phyloP scores from a whole-genome alignment of 495 filamentous ascomycete genomes.

The Pyronema domesticum region DNA sequence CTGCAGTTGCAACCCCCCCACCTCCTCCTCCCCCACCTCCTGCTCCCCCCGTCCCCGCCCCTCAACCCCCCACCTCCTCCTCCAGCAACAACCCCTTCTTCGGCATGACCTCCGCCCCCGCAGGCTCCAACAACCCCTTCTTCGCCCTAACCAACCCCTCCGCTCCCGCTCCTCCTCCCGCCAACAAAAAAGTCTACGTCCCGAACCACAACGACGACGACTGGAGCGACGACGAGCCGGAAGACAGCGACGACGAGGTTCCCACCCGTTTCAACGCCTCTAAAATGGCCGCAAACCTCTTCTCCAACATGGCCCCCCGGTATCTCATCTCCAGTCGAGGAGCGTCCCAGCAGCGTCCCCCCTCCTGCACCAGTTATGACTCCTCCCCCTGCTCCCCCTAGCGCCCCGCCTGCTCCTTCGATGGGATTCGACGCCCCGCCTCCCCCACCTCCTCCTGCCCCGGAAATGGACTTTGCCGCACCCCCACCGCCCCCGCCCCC shows the following conservation, averaged over 20 bases:
- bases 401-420: conserved; percentile 70
- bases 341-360: too few species aligned
- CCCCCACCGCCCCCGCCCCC: conserved; percentile 42
- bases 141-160: conserved; percentile 53
- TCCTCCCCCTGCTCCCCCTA: conserved; percentile 34
- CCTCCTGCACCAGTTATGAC: too few species aligned
- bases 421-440: conserved; percentile 44
- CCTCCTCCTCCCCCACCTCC: conserved; percentile 28
- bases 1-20: conserved; percentile 27
- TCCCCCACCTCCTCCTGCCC: conserved; percentile 9
- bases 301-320: conserved; percentile 81
- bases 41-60: conserved; percentile 26
- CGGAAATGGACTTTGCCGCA: background rate
- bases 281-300: conserved; percentile 79
- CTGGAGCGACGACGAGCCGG: conserved; percentile 71
- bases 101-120: background rate
- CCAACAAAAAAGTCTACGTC: background rate
- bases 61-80: conserved; percentile 24
- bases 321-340: too few species aligned
- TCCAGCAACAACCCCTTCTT: conserved; percentile 18
- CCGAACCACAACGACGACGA: conserved; percentile 45
- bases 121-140: conserved; percentile 57
- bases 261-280: conserved; percentile 67
- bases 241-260: conserved; percentile 45
- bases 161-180: background rate